Evolutionary conservation across 306 rosid species (phyloP).

Genomic region (Cucumis melo): DNA sequence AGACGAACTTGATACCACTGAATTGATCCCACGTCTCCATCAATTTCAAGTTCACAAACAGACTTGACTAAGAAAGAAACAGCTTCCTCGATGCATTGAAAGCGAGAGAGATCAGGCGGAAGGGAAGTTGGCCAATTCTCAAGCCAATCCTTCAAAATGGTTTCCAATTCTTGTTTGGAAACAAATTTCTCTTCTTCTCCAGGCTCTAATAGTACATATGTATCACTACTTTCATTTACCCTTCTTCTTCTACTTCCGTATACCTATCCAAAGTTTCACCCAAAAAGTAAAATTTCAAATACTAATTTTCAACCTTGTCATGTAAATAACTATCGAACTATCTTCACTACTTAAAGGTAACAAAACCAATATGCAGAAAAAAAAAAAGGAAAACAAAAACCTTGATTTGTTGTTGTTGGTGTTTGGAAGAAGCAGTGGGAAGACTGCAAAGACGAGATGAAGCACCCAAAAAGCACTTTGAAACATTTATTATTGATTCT

Average conservation of each 20-base stretch:
- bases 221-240: conserved; percentile 40
- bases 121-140: conserved; percentile 68
- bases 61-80: conserved; percentile 54
- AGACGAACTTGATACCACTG: conserved; percentile 86
- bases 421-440: neutral
- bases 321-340: no score
- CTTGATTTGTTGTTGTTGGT: neutral
- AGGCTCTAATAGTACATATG: conserved; percentile 69
- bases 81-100: conserved; percentile 56
- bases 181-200: conserved; percentile 83
- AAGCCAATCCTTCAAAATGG: conserved; percentile 39
- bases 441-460: neutral
- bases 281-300: no score
- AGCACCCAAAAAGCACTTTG: neutral
- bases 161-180: conserved; percentile 57
- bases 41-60: conserved; percentile 78
- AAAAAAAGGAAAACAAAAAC: neutral
- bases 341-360: no score
- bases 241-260: conserved; percentile 58
- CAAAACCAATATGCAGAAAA: neutral
- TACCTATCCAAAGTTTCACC: conserved; percentile 16
- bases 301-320: no score
- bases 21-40: conserved; percentile 66
- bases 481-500: neutral
- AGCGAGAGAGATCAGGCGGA: conserved; percentile 75